phyloP scores from a whole-genome alignment of 1,139 yeast species.

The Diutina sp. region DNA sequence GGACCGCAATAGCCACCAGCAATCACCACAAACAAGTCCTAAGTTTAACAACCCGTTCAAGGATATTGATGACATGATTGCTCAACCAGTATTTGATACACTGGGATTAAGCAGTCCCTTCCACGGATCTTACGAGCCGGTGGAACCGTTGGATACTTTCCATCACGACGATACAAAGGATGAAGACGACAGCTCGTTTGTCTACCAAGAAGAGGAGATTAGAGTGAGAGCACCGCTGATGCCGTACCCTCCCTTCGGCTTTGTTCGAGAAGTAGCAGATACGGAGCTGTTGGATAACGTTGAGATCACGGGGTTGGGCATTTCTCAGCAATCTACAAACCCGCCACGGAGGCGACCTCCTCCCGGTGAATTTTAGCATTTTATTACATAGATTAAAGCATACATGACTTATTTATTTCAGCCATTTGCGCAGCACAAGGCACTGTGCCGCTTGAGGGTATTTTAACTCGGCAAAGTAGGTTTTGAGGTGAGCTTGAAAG shows the following conservation, averaged over 20 bases:
- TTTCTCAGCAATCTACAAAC: neutral
- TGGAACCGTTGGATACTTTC: neutral
- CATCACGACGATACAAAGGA: neutral
- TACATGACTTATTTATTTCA: neutral
- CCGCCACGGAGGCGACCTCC: neutral
- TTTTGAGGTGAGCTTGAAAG: neutral
- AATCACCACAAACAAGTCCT: neutral
- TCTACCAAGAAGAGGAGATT: neutral
- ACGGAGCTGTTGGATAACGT: neutral
- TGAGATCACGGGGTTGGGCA: neutral
- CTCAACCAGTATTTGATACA: neutral
- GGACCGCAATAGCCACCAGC: neutral
- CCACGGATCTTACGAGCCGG: neutral
- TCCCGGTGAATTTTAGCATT: neutral
- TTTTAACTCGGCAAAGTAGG: neutral
- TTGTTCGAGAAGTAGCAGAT: neutral
- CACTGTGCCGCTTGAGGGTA: neutral
- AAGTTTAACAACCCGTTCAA: neutral
- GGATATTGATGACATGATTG: neutral
- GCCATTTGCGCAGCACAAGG: neutral
- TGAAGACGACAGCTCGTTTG: neutral
- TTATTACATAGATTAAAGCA: neutral
- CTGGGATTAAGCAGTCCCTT: neutral
- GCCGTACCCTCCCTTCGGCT: neutral
- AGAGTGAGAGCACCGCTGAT: neutral